Percentiles rank a stretch among this genome's conserved stretches.
Conservation (phyloP, 371 early-diverging fungal genomes). For the Mucor mucedo region DNA sequence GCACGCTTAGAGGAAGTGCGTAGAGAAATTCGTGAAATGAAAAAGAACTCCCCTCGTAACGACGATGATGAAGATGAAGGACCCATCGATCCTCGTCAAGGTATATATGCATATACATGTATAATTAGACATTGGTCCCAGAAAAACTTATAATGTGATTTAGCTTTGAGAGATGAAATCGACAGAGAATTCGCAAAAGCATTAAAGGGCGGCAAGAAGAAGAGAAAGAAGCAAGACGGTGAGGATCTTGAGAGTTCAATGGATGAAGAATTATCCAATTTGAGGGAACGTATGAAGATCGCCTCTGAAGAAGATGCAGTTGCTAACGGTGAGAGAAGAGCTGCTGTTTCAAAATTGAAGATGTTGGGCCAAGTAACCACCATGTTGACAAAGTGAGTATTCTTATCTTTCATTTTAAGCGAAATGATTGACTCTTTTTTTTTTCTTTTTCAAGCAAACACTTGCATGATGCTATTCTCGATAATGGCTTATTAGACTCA, state of each 20-base stretch:
- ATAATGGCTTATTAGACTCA: constrained; percentile 85
- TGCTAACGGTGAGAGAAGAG: constrained; percentile 72
- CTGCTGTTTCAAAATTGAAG: constrained; percentile 86
- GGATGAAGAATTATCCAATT: constrained; percentile 68
- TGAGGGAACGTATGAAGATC: constrained; percentile 82
- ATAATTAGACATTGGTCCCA: background rate
- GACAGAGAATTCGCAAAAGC: constrained; percentile 67
- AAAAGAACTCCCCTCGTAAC: background rate
- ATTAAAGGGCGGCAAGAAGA: constrained; percentile 63
- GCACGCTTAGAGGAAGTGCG: constrained; percentile 42
- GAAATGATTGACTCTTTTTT: background rate
- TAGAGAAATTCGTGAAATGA: constrained; percentile 21
- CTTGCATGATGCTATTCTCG: constrained; percentile 77
- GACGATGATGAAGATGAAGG: constrained; percentile 29
- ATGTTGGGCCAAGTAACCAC: constrained; percentile 74
- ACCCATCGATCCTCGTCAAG: constrained; percentile 45
- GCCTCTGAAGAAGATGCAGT: constrained; percentile 83
- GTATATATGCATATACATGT: constrained; percentile 4
- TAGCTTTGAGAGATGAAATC: constrained; percentile 61
- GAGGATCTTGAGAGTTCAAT: constrained; percentile 59
- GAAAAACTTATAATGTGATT: background rate
- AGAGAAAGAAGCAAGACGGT: constrained; percentile 71
- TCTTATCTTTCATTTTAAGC: background rate
- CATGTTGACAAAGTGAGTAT: constrained; percentile 71
- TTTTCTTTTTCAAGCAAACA: constrained; percentile 43